phyloP scores from a whole-genome alignment of 495 filamentous ascomycete genomes.

The Amorphotheca resinae region DNA sequence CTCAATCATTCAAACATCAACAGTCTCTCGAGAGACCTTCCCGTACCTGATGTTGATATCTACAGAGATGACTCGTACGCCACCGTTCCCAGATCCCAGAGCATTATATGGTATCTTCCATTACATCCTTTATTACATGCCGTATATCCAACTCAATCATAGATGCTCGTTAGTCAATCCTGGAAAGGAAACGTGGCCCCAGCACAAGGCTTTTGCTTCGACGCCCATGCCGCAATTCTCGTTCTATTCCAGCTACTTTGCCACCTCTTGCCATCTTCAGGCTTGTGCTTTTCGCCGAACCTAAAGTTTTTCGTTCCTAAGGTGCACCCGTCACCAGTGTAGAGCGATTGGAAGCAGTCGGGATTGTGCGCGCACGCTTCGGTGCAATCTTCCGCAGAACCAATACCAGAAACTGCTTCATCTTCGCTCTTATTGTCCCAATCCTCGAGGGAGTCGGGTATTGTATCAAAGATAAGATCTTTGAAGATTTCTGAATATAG shows the following conservation, averaged over 20 bases:
- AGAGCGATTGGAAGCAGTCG: slow-evolving; percentile 3
- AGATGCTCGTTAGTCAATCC: background rate
- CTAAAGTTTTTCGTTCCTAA: slow-evolving; percentile 1
- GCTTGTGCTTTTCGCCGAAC: background rate
- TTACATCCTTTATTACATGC: too few species aligned
- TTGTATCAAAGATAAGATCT: background rate
- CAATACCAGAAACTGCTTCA: background rate
- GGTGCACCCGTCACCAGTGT: slow-evolving; percentile 1
- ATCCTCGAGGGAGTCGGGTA: slow-evolving; percentile 1
- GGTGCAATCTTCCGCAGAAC: slow-evolving; percentile 3
- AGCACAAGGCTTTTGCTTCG: background rate
- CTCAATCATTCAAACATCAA: too few species aligned
- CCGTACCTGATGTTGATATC: too few species aligned
- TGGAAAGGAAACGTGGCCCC: background rate
- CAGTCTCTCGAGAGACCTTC: too few species aligned
- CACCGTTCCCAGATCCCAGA: too few species aligned
- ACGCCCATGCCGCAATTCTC: slow-evolving; percentile 3
- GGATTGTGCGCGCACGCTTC: slow-evolving; percentile 1
- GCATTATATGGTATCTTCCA: too few species aligned
- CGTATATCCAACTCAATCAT: too few species aligned
- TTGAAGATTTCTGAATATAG: slow-evolving; percentile 4
- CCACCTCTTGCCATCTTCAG: slow-evolving; percentile 4
- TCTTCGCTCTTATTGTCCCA: slow-evolving; percentile 3
- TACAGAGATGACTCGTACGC: too few species aligned
- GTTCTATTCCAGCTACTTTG: slow-evolving; percentile 3